A percentile compares a stretch with the other conserved stretches of the same genome.
Evolutionary conservation across 2,329 filamentous ascomycete genomes (phyloP).

Genomic region (Neopestalotiopsis sp.): DNA sequence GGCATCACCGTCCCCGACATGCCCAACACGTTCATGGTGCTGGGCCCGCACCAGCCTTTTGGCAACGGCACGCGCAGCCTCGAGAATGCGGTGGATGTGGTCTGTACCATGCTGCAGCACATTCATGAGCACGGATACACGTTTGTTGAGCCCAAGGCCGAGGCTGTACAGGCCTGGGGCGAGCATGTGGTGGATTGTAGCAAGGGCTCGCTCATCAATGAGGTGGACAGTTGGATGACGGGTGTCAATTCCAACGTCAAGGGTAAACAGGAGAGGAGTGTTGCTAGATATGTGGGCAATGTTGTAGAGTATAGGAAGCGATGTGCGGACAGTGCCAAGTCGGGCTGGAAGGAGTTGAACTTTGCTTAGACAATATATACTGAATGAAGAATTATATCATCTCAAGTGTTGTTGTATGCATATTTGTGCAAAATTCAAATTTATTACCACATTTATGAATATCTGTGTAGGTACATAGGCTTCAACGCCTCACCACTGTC

Average conservation of each 20-base stretch:
- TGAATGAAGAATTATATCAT: no score
- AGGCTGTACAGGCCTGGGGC: constrained; percentile 19
- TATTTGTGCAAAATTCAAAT: no score
- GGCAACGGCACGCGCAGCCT: constrained; percentile 22
- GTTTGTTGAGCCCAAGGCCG: constrained; percentile 15
- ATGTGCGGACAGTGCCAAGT: constrained; percentile 11
- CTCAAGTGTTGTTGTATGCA: no score
- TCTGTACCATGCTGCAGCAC: constrained; percentile 13
- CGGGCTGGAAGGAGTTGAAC: constrained; percentile 15
- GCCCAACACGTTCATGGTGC: constrained; percentile 26
- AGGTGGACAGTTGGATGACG: constrained; percentile 25
- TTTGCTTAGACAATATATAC: constrained; percentile 7
- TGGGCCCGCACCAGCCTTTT: constrained; percentile 25
- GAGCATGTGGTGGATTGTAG: constrained; percentile 21
- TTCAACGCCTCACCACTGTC: no score
- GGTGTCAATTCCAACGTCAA: constrained; percentile 21
- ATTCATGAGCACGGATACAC: constrained; percentile 15
- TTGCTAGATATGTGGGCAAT: constrained; percentile 20
- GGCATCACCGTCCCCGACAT: constrained; percentile 22
- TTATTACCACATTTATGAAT: no score
- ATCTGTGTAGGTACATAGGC: no score
- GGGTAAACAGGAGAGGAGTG: constrained; percentile 16
- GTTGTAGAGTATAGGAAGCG: constrained; percentile 19
- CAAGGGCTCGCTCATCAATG: constrained; percentile 19
- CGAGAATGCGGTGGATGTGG: constrained; percentile 20